Conservation (phyloP, 2,329 filamentous ascomycete species). For the Trichoderma atrobrunneum region DNA sequence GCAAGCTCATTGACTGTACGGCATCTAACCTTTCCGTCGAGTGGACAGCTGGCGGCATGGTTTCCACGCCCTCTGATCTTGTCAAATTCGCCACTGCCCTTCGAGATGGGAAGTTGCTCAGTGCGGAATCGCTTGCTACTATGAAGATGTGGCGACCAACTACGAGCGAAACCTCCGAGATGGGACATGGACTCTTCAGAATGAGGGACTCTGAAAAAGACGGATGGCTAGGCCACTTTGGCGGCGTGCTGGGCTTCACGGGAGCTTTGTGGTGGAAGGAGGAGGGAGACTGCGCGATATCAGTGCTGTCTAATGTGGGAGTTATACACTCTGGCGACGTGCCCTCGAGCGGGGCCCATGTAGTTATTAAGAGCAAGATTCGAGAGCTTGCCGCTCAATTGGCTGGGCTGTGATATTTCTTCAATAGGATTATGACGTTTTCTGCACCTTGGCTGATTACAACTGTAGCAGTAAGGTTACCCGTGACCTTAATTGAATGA, state of each 20-base stretch:
- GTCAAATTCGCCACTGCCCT: constrained; percentile 18
- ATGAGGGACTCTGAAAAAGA: neutral
- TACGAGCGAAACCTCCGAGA: neutral
- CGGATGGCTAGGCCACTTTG: neutral
- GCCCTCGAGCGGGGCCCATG: neutral
- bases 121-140: constrained; percentile 2
- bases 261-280: neutral
- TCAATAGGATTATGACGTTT: neutral
- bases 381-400: neutral
- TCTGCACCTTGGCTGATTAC: no score
- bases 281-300: neutral
- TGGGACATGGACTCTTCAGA: constrained; percentile 21
- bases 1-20: constrained; percentile 19
- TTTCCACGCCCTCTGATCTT: constrained; percentile 19
- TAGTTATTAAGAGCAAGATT: neutral
- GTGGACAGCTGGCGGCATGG: constrained; percentile 21
- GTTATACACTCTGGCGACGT: neutral
- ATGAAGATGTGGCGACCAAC: constrained; percentile 20
- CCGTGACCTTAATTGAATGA: no score
- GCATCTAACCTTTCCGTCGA: constrained; percentile 20
- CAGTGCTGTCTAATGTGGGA: neutral
- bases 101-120: constrained; percentile 18
- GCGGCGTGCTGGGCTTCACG: neutral
- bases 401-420: neutral
- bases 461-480: no score